Evolutionary conservation across 2,329 filamentous ascomycete genomes (phyloP), one percentile per base, ranked within the genome.

Genomic region (Talaromyces sp.): DNA sequence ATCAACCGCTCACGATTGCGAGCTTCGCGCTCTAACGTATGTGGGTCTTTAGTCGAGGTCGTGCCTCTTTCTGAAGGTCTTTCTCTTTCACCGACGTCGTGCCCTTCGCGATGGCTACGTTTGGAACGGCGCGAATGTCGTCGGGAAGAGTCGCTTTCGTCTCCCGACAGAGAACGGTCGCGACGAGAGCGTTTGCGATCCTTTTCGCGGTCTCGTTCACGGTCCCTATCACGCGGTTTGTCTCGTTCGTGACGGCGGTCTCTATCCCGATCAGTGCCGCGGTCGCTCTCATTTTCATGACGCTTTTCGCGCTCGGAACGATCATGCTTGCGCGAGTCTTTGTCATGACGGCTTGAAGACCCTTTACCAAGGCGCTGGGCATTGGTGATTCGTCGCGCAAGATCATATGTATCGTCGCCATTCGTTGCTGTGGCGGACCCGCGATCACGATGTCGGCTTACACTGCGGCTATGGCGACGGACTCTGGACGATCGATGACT

Each of bases 1-100:
- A 91, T 74, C 63, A 86, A 79, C 8, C 85, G 81, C 76, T 94
- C 90, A 14, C 79, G 75, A 54, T 82, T 81, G 69, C 92, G 81
- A 62, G 86, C 83, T 66, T 89, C 89, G 70, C 91, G 92, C 74
- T 94, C 91, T 61, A 90, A 84, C 47, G 90, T 92, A 73, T 92
- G 73, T 82, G 87, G 70, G 85, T 93, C 87, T 88, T 92, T 80
- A 39, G 79, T 75, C 1, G 73, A 69, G 27, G 73, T 72, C 3
- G 71, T 50, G 5, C 67, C 22, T 45, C 39, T 43, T 7, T 61
- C 69, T 1, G 35, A 24, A 3, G 31, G 14, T 16, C 33, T 49
- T 11, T 75, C 73, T 6, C 73, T 71, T 14, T 71, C 73, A 22
- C 74, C 11, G 7, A 13, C 39, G 35, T 60, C 43, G n/a, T 63